Percentiles rank a stretch among this genome's conserved stretches.
Evolutionary conservation across 2,329 filamentous ascomycete genomes (phyloP).

Genomic region (Pseudogymnoascus sp.): DNA sequence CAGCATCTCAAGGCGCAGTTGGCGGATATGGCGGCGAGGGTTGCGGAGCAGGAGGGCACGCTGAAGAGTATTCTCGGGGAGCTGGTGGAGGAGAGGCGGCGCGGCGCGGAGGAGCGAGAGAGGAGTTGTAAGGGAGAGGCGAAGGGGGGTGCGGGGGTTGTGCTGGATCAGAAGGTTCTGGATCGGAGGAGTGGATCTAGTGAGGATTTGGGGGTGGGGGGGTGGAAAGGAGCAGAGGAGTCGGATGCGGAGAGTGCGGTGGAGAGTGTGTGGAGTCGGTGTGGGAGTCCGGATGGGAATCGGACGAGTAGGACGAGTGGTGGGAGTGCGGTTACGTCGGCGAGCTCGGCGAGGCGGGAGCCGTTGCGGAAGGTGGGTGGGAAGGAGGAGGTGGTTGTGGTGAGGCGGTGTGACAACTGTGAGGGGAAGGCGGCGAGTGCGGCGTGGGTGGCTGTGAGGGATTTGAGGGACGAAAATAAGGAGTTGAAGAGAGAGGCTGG

Average conservation of each 20-base stretch:
- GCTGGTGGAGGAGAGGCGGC: conserved; percentile 42
- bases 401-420: conserved; percentile 44
- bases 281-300: background rate
- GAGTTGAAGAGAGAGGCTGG: conserved; percentile 50
- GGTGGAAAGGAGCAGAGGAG: background rate
- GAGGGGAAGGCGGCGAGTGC: conserved; percentile 48
- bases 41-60: conserved; percentile 43
- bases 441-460: conserved; percentile 56
- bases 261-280: background rate
- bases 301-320: background rate
- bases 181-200: background rate
- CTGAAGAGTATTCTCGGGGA: conserved; percentile 43
- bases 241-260: background rate
- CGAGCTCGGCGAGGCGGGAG: conserved; percentile 15
- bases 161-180: background rate
- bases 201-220: background rate
- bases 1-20: conserved; percentile 50
- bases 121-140: background rate
- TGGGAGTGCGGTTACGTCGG: conserved; percentile 12
- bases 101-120: conserved; percentile 22
- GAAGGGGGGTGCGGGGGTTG: conserved; percentile 13
- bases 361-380: conserved; percentile 14
- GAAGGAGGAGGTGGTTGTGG: conserved; percentile 14
- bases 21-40: conserved; percentile 47
- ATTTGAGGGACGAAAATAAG: conserved; percentile 54